Base-by-base conservation (phyloP, 2,329 filamentous ascomycete genomes). In the Sclerotiophoma versabilis region DNA sequence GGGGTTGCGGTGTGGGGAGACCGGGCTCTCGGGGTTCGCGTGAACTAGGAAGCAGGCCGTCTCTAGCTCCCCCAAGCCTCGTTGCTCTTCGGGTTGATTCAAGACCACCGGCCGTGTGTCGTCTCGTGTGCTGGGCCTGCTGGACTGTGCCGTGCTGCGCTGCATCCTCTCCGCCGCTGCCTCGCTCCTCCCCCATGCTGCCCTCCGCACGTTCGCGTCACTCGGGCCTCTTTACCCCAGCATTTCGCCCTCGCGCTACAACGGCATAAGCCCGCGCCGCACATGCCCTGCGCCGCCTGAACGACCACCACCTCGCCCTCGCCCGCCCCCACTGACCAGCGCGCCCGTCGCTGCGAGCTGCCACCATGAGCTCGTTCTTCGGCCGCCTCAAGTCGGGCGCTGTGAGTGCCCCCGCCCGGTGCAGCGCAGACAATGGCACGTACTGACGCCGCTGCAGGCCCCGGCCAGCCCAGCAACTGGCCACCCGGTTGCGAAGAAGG, bases 401-500 rank as follows among this genome's bases (percentile, higher is more conserved):
- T 63, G 79, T 80, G 62, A 74, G 76, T 78, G 59, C 48, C 38
- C 38, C 50, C 22, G 26, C 32, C 27, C 17, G 19, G 49, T 26
- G 49, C 41, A 20, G 27, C 22, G 27, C 39, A 26, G 30, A 38
- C 64, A 69, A 67, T 67, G 62, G 50, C 65, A 59, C 44, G 42
- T 57, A 57, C 61, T 59, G 57, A 68, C 59, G 22, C 15, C 17
- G 36, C 49, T 25, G 36, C 66, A 84, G 81, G 77, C 75, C 64
- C 76, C 81, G 49, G 73, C 77, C 56, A 79, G 74, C 66, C 79
- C 81, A 66, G 73, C 77, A 34, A 70, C 77, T 51, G 76, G 74
- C 62, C 72, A 75, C 58, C 71, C 77, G 36, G 78, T 83, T 30
- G 70, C 79, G 52, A 88, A 87, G 77, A 87, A 85, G 69, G 85